Percentiles rank a stretch among this genome's conserved stretches.
Evolutionary conservation across 78 protist species (phyloP).

Genomic region (Dictyostelium firmibasis): DNA sequence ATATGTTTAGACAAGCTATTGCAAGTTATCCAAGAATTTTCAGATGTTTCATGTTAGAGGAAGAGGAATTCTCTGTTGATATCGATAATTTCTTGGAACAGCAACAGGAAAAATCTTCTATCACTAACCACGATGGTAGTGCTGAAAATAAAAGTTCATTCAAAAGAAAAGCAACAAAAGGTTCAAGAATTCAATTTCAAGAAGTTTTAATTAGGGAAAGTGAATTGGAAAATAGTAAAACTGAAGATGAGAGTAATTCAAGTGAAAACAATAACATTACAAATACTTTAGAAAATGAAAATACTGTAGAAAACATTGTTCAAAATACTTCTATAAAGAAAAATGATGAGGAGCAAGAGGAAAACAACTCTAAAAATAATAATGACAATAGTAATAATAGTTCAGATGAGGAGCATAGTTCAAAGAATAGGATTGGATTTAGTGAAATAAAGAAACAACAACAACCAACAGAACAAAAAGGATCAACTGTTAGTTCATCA

Average conservation of each 20-base stretch:
- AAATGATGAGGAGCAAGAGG: not conserved
- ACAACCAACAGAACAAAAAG: not conserved
- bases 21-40: slow-evolving; percentile 63
- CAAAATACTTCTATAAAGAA: not conserved
- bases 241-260: no score
- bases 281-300: not conserved
- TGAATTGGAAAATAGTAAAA: no score
- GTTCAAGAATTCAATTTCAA: slow-evolving; percentile 23
- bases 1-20: slow-evolving; percentile 59
- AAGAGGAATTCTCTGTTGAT: slow-evolving; percentile 52
- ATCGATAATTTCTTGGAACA: not conserved
- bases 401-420: not conserved
- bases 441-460: not conserved
- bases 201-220: slow-evolving; percentile 26
- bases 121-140: not conserved
- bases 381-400: not conserved
- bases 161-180: not conserved
- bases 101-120: not conserved
- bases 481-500: slow-evolving; percentile 39
- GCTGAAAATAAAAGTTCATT: not conserved
- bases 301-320: not conserved
- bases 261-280: not conserved
- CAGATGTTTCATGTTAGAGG: slow-evolving; percentile 73
- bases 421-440: not conserved
- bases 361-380: no score